Evolutionary conservation across 108 stramenopile species (phyloP).

Genomic region (Aureococcus anophagefferens): DNA sequence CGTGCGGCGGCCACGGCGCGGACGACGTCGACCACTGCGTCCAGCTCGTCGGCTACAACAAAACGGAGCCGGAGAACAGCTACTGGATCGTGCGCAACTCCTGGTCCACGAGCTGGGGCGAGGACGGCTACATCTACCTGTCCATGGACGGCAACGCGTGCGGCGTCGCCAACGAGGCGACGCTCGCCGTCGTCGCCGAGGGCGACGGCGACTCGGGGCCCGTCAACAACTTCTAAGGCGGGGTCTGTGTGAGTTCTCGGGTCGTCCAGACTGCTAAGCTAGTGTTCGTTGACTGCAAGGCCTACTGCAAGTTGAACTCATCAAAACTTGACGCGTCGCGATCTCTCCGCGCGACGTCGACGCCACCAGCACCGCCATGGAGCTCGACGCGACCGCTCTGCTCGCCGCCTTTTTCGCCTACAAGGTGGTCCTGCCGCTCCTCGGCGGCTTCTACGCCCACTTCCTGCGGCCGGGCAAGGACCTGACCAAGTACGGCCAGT

Average conservation of each 20-base stretch:
- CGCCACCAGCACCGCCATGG: no score
- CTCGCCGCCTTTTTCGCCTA: no score
- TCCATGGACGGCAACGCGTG: conserved; percentile 26
- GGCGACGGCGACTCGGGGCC: no score
- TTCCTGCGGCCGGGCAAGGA: conserved; percentile 80
- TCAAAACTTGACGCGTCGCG: no score
- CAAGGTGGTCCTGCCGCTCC: conserved; percentile 4
- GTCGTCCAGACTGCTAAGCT: no score
- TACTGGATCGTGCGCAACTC: conserved; percentile 31
- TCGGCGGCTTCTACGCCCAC: conserved; percentile 56
- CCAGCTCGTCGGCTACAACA: conserved; percentile 22
- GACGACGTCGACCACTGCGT: conserved; percentile 38
- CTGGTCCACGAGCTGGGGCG: conserved; percentile 25
- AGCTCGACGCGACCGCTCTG: no score
- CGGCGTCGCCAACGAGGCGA: conserved; percentile 29
- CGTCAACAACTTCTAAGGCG: no score
- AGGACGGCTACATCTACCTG: conserved; percentile 22
- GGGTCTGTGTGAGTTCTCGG: no score
- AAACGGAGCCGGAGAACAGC: background rate
- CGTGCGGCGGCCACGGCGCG: conserved; percentile 11
- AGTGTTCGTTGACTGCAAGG: no score
- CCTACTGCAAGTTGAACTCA: no score
- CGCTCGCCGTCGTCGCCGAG: conserved; percentile 6
- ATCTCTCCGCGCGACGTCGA: no score
- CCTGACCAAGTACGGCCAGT: conserved; percentile 83